Conservation (phyloP, 306 rosid genomes). For the Medicago ruthenica region DNA sequence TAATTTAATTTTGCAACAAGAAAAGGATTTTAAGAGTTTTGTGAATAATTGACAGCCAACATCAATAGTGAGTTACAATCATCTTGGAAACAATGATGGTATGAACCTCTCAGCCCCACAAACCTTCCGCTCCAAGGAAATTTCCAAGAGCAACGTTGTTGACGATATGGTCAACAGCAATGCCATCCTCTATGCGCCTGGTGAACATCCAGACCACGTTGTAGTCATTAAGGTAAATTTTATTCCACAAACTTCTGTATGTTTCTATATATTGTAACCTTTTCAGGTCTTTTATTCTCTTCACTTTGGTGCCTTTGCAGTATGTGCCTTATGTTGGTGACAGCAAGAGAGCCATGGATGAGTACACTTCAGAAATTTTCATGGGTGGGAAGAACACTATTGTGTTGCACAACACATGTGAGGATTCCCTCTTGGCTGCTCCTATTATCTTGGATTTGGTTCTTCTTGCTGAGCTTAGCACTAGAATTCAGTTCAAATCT, state of each 20-base stretch:
- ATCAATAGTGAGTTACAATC: conserved; percentile 97
- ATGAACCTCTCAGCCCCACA: conserved; percentile 99
- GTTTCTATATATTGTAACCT: not conserved
- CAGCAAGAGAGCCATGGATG: conserved; percentile 99
- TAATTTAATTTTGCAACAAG: not conserved
- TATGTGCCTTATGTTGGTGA: conserved; percentile 97
- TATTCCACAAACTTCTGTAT: not conserved
- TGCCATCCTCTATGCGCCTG: conserved; percentile 85
- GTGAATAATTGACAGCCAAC: conserved; percentile 73
- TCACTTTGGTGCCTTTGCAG: conserved; percentile 49
- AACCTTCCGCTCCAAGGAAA: conserved; percentile 96
- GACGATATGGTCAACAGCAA: conserved; percentile 99
- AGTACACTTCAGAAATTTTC: conserved; percentile 98
- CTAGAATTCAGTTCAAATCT: conserved; percentile 86
- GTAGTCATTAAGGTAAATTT: conserved; percentile 88
- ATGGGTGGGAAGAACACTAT: conserved; percentile 95
- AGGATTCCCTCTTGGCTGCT: conserved; percentile 97
- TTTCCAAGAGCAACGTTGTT: conserved; percentile 96
- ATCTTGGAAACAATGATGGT: conserved; percentile 97
- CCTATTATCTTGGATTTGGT: conserved; percentile 96
- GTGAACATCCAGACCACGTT: conserved; percentile 98
- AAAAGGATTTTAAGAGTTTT: not conserved
- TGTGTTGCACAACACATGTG: conserved; percentile 99
- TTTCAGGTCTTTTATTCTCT: not conserved
- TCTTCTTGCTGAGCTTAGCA: conserved; percentile 97